A percentile compares a stretch with the other conserved stretches of the same genome.
Conservation (phyloP, 371 early-diverging fungal species). For the Syncephalastrum sp. region DNA sequence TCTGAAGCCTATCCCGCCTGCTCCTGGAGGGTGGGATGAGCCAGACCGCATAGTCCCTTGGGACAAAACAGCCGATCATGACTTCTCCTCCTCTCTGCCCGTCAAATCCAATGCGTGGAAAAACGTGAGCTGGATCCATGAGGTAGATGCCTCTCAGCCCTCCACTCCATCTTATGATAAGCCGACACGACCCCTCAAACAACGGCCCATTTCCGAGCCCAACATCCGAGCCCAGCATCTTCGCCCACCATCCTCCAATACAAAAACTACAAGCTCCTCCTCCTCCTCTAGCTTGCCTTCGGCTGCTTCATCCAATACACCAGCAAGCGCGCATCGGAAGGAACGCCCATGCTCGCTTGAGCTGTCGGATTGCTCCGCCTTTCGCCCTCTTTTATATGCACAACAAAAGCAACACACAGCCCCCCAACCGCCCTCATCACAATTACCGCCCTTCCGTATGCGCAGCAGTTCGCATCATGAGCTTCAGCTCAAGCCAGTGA, state of each 20-base stretch:
- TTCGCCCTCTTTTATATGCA: not conserved
- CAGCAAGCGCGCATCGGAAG: not conserved
- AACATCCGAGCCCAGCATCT: not conserved
- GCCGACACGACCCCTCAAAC: no score
- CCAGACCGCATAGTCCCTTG: slow-evolving; percentile 27
- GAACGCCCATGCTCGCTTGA: no score
- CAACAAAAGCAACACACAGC: not conserved
- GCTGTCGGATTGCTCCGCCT: not conserved
- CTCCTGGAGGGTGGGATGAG: slow-evolving; percentile 27
- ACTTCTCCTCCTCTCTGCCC: slow-evolving; percentile 18
- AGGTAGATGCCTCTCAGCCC: slow-evolving; percentile 1
- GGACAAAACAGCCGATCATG: slow-evolving; percentile 16
- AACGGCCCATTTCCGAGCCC: no score
- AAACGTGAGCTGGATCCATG: slow-evolving; percentile 9
- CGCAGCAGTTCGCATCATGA: no score
- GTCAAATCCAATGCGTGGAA: slow-evolving; percentile 9
- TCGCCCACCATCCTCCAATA: slow-evolving; percentile 2
- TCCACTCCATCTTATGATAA: no score
- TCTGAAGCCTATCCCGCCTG: slow-evolving; percentile 23
- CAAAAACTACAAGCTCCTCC: not conserved
- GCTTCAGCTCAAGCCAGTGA: no score
- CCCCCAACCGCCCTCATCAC: no score
- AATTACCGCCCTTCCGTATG: no score
- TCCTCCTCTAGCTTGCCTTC: slow-evolving; percentile 4
- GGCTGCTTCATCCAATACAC: not conserved